Percentiles rank a stretch among this genome's conserved stretches.
Evolutionary conservation across 345 rosid genomes (phyloP).

Genomic region (Odontarrhena argentea): DNA sequence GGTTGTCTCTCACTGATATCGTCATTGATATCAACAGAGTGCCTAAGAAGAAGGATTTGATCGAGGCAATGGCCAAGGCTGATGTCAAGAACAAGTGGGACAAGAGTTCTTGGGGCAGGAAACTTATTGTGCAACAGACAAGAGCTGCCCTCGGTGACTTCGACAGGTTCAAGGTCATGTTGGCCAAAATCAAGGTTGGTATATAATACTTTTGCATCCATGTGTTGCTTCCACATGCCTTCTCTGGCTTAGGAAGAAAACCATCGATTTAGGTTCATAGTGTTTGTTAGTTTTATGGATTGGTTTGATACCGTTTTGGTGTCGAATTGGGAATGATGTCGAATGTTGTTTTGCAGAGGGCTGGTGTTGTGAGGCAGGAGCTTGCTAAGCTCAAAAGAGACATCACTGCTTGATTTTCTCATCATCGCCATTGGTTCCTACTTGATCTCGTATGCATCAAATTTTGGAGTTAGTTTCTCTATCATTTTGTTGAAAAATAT

Average conservation of each 20-base stretch:
- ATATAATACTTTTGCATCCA: neutral
- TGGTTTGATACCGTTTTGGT: no score
- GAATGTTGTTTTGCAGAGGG: conserved; percentile 49
- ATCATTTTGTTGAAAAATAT: no score
- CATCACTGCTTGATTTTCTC: conserved; percentile 37
- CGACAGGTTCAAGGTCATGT: conserved; percentile 83
- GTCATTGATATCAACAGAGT: conserved; percentile 72
- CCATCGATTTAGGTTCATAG: no score
- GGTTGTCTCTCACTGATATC: conserved; percentile 73
- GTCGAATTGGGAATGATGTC: no score
- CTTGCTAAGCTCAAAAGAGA: conserved; percentile 65
- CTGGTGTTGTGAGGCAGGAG: conserved; percentile 68
- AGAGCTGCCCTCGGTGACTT: conserved; percentile 81
- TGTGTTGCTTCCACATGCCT: no score
- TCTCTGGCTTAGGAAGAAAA: no score
- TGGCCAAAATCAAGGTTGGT: conserved; percentile 79
- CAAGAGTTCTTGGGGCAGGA: conserved; percentile 86
- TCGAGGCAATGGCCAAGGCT: conserved; percentile 84
- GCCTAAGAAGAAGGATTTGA: conserved; percentile 74
- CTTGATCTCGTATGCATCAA: neutral
- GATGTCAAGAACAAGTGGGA: conserved; percentile 91
- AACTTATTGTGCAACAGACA: conserved; percentile 72
- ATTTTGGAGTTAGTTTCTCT: no score
- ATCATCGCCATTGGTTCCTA: neutral
- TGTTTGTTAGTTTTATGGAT: no score